Base-by-base conservation (phyloP, 176 grass and related monocot species). In the Phyllostachys edulis region DNA sequence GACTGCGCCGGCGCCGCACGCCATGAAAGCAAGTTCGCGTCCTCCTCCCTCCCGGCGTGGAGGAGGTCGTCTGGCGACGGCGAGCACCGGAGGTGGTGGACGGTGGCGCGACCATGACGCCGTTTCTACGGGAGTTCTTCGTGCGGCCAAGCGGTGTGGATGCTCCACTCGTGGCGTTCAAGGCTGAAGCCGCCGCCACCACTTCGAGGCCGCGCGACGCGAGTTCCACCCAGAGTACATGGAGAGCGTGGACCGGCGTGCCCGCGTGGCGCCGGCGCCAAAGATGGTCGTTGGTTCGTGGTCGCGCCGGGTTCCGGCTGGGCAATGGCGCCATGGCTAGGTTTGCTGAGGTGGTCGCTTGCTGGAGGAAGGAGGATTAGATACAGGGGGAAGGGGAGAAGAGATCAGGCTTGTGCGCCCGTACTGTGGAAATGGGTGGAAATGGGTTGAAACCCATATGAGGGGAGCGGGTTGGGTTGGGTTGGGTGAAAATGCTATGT, bases 111-210 rank as follows among this genome's bases (percentile, higher is more conserved):
- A n/a, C n/a, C 96, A 98, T 69, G 29, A 98, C 96, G 50, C 91
- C 87, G 6, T n/a, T 98, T 98, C 86, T 98, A 98, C 77, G 66
- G 2, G 96, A 95, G 85, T 98, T 95, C 85, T 98, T 47, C 87
- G 82, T 39, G 79, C 80, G 2, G 96, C 93, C 17, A 98, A 96
- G 96, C 93, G 27, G 86, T 96, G 83, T 98, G 93, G 96, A 78
- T 98, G 96, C 91, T 96, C 63, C 96, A 98, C 85, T 98, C 52
- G 84, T 98, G 50, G 91, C 91, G 21, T 98, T 96, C 90, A n/a
- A 91, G 93, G 69, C 85, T 98, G 18, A 91, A 95, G 47, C 91
- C 86, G 89, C 87, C 91, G 49, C 93, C 96, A 87, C 85, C 96
- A 90, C 83, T 96, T 96, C 90, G 96, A 98, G 87, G 96, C 85